Evolutionary conservation across 2,329 filamentous ascomycete genomes (phyloP).

Genomic region (Huntiella savannae): DNA sequence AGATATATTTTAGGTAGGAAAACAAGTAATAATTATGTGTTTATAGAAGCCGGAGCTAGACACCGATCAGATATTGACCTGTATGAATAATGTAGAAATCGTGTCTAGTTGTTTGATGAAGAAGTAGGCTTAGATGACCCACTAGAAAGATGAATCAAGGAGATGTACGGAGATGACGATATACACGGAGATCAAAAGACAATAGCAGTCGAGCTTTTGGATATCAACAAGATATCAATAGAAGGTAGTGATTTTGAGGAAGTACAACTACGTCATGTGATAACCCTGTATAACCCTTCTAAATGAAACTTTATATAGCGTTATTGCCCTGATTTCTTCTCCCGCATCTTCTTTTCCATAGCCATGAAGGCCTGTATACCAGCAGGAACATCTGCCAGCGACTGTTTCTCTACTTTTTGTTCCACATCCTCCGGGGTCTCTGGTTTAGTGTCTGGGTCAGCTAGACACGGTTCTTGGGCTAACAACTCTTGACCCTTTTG

Average conservation of each 20-base stretch:
- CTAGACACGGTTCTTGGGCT: neutral
- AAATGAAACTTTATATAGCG: conserved; percentile 17
- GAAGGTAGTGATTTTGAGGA: too few species aligned
- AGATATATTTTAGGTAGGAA: neutral
- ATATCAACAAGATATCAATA: too few species aligned
- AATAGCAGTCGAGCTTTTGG: too few species aligned
- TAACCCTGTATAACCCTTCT: neutral
- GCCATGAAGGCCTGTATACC: conserved; percentile 96
- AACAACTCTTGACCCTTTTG: neutral
- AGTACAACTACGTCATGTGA: neutral
- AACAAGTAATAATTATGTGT: neutral
- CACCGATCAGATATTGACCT: too few species aligned
- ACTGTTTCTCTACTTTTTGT: conserved; percentile 35
- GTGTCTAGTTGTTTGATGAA: too few species aligned
- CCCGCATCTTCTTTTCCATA: conserved; percentile 76
- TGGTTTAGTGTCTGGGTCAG: conserved; percentile 14
- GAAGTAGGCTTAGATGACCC: too few species aligned
- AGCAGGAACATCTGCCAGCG: conserved; percentile 69
- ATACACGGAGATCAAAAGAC: too few species aligned
- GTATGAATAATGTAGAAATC: too few species aligned
- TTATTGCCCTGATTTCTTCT: conserved; percentile 43
- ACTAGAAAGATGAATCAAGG: too few species aligned
- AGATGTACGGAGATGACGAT: too few species aligned
- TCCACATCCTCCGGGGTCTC: neutral
- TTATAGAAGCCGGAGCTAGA: too few species aligned